Conservation (phyloP, 805 yeast species). For the Starmerella ratchasimensis region DNA sequence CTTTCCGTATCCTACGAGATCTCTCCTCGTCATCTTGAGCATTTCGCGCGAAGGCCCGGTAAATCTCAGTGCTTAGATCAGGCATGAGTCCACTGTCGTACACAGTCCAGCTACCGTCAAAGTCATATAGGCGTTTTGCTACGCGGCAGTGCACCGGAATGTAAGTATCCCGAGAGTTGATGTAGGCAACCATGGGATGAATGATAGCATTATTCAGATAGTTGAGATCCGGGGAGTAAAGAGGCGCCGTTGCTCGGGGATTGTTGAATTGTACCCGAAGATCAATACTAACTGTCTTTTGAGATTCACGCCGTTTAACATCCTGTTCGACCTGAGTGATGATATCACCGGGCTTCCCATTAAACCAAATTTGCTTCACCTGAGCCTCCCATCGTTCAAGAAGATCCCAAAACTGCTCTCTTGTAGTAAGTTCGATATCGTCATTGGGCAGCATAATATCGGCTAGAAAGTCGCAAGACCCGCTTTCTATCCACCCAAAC, state of each 20-base stretch:
- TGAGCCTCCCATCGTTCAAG: slow-evolving; percentile 31
- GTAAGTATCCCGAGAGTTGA: slow-evolving; percentile 76
- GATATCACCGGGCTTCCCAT: slow-evolving; percentile 16
- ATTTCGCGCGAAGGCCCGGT: slow-evolving; percentile 77
- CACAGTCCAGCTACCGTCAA: slow-evolving; percentile 92
- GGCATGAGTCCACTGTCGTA: slow-evolving; percentile 86
- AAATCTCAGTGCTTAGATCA: slow-evolving; percentile 77
- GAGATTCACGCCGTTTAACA: slow-evolving; percentile 25
- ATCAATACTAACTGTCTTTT: slow-evolving; percentile 60
- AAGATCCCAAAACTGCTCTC: slow-evolving; percentile 28
- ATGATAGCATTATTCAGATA: slow-evolving; percentile 84
- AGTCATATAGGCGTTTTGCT: slow-evolving; percentile 64
- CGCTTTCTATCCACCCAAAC: slow-evolving; percentile 91
- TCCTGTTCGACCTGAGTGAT: slow-evolving; percentile 24
- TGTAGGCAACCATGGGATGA: slow-evolving; percentile 89
- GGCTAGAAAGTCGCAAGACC: slow-evolving; percentile 86
- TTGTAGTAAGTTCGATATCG: slow-evolving; percentile 35
- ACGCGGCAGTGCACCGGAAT: slow-evolving; percentile 78
- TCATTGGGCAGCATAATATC: slow-evolving; percentile 71
- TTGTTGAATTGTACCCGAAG: slow-evolving; percentile 66
- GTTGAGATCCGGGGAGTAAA: slow-evolving; percentile 75
- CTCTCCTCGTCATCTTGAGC: slow-evolving; percentile 78
- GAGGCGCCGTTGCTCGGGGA: slow-evolving; percentile 78
- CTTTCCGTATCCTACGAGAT: slow-evolving; percentile 56
- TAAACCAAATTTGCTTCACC: slow-evolving; percentile 6